Conservation (phyloP, 1,284 basidiomycete species). For the Calocybe gambosa region DNA sequence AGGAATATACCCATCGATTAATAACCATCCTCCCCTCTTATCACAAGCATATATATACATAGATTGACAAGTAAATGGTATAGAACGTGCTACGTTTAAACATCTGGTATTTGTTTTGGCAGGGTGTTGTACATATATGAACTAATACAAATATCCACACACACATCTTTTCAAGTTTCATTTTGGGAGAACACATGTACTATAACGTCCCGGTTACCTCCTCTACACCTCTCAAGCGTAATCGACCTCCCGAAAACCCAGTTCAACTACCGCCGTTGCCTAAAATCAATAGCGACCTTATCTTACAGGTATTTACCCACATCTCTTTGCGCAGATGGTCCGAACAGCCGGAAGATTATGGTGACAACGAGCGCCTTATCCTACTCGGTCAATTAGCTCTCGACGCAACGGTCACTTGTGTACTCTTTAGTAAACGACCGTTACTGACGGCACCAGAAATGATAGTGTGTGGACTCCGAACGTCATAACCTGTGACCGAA, state of each 20-base stretch:
- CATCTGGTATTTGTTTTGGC: no score
- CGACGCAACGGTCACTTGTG: constrained; percentile 41
- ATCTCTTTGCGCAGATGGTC: constrained; percentile 46
- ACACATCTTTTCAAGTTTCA: no score
- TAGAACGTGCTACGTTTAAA: not conserved
- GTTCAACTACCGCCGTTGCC: constrained; percentile 26
- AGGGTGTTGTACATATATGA: not conserved
- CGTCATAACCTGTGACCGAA: not conserved
- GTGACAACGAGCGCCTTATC: constrained; percentile 54
- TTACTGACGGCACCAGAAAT: constrained; percentile 43
- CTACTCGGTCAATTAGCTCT: constrained; percentile 48
- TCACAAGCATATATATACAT: not conserved
- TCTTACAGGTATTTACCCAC: constrained; percentile 65
- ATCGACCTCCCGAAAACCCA: constrained; percentile 16
- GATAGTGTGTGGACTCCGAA: constrained; percentile 32
- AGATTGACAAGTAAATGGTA: not conserved
- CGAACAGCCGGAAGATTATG: constrained; percentile 36
- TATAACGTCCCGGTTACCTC: constrained; percentile 6
- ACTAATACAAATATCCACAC: constrained; percentile 12
- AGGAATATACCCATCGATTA: constrained; percentile 16
- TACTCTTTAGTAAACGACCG: constrained; percentile 51
- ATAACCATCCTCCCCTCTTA: not conserved
- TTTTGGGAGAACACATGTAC: constrained; percentile 14
- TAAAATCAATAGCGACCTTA: constrained; percentile 38
- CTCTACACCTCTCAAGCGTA: constrained; percentile 24